Conservation (phyloP, 2,329 filamentous ascomycete genomes). For the Neonectria punicea region DNA sequence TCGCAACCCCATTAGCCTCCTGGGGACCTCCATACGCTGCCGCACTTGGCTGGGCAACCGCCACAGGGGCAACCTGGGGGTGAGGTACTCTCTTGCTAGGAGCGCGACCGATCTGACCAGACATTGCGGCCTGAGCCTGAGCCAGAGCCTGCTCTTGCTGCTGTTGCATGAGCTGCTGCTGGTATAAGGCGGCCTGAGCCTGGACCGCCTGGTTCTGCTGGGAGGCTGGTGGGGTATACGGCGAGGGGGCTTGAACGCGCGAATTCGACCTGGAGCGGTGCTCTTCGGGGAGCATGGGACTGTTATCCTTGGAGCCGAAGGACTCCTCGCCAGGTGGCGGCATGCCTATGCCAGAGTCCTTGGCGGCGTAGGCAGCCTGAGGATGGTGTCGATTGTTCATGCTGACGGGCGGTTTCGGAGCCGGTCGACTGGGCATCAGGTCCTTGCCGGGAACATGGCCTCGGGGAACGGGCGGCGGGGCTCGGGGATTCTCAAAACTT, state of each 20-base stretch:
- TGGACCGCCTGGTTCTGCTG: constrained; percentile 45
- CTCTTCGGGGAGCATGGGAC: constrained; percentile 72
- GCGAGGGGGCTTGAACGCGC: constrained; percentile 64
- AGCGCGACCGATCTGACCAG: constrained; percentile 75
- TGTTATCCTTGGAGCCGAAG: constrained; percentile 63
- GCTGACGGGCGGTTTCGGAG: constrained; percentile 84
- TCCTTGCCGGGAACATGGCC: constrained; percentile 62
- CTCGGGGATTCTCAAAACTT: constrained; percentile 96
- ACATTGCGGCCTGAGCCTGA: constrained; percentile 81
- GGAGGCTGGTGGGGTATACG: constrained; percentile 60
- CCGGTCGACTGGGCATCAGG: constrained; percentile 81
- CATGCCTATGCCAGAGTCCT: constrained; percentile 73
- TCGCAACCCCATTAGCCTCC: constrained; percentile 47
- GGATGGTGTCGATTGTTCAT: constrained; percentile 67
- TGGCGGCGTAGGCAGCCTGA: constrained; percentile 60
- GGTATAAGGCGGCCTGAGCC: constrained; percentile 61
- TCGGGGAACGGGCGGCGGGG: constrained; percentile 86
- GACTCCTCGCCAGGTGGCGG: constrained; percentile 67
- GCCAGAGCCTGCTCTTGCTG: constrained; percentile 89
- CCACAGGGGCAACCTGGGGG: constrained; percentile 39
- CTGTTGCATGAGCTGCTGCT: constrained; percentile 76
- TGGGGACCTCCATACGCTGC: constrained; percentile 43
- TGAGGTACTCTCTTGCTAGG: constrained; percentile 75
- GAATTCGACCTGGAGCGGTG: constrained; percentile 77
- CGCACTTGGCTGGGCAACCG: constrained; percentile 36